A percentile compares a stretch with the other conserved stretches of the same genome.
phyloP scores from a whole-genome alignment of 495 filamentous ascomycete genomes.

The Neurospora sp. region DNA sequence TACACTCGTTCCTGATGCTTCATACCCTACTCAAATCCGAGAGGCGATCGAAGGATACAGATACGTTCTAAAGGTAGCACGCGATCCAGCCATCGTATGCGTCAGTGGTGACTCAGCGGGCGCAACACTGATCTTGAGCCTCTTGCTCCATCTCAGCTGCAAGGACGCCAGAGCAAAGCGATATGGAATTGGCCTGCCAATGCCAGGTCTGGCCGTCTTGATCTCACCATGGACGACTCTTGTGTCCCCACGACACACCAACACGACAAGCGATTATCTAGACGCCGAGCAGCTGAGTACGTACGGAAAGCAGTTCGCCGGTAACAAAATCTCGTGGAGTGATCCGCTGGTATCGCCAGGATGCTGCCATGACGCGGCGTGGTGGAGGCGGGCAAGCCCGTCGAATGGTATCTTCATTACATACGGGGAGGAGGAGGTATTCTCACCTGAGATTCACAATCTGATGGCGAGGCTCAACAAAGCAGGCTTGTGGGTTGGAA shows the following conservation, averaged over 20 bases:
- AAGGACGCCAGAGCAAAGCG: constrained; percentile 13
- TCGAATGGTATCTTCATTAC: constrained; percentile 48
- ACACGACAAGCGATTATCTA: constrained; percentile 54
- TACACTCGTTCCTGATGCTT: constrained; percentile 62
- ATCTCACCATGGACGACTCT: constrained; percentile 55
- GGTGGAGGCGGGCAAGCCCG: constrained; percentile 55
- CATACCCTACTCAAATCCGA: constrained; percentile 57
- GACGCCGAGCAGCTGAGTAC: constrained; percentile 41
- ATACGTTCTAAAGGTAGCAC: constrained; percentile 45
- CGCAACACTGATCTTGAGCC: constrained; percentile 53
- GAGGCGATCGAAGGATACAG: constrained; percentile 57
- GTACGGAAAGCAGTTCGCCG: constrained; percentile 58
- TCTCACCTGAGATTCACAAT: constrained; percentile 50
- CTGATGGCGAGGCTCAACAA: constrained; percentile 39
- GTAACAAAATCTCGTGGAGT: constrained; percentile 29
- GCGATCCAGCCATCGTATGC: constrained; percentile 46
- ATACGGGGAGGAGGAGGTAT: constrained; percentile 63
- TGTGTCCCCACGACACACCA: constrained; percentile 41
- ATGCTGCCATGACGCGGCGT: constrained; percentile 47
- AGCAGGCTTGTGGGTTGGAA: constrained; percentile 36
- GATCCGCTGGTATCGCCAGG: constrained; percentile 59
- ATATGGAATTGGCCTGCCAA: constrained; percentile 11
- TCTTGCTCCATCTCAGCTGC: constrained; percentile 49
- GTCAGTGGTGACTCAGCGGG: constrained; percentile 69
- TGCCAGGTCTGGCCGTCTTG: constrained; percentile 41